Evolutionary conservation across 2,329 filamentous ascomycete species (phyloP).

Genomic region (Ophiostoma sp.): DNA sequence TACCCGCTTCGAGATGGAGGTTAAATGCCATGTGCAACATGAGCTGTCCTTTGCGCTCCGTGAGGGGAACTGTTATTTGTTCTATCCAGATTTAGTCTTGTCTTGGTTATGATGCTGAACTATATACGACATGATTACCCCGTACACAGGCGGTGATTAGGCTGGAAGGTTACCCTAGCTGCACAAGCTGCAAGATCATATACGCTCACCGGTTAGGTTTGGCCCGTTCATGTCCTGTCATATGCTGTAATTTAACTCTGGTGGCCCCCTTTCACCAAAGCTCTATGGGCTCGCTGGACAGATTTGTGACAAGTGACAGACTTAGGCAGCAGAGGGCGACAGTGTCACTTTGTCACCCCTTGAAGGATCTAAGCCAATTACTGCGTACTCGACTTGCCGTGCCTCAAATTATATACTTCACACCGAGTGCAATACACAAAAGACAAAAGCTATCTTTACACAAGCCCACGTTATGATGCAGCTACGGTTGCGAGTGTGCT

Average conservation of each 20-base stretch:
- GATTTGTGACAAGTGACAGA: slow-evolving; percentile 2
- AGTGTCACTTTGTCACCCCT: neutral
- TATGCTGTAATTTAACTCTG: neutral
- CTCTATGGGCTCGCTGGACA: neutral
- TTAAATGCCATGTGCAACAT: too few species aligned
- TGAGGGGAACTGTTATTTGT: too few species aligned
- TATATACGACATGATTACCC: too few species aligned
- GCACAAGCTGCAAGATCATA: neutral
- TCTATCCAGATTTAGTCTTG: too few species aligned
- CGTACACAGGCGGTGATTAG: neutral
- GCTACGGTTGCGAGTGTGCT: neutral
- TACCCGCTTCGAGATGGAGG: too few species aligned
- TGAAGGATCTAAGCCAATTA: neutral
- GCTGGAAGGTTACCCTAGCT: neutral
- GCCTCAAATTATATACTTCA: too few species aligned
- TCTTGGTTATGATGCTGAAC: too few species aligned
- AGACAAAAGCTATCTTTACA: neutral
- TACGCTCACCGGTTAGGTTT: neutral
- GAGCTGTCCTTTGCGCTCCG: too few species aligned
- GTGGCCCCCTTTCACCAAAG: neutral
- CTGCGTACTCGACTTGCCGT: too few species aligned
- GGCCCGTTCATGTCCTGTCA: neutral
- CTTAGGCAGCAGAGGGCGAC: neutral
- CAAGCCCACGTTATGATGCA: neutral
- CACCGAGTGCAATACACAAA: too few species aligned